phyloP scores from a whole-genome alignment of 106 monocot genomes.

The Iris macrosiphon region DNA sequence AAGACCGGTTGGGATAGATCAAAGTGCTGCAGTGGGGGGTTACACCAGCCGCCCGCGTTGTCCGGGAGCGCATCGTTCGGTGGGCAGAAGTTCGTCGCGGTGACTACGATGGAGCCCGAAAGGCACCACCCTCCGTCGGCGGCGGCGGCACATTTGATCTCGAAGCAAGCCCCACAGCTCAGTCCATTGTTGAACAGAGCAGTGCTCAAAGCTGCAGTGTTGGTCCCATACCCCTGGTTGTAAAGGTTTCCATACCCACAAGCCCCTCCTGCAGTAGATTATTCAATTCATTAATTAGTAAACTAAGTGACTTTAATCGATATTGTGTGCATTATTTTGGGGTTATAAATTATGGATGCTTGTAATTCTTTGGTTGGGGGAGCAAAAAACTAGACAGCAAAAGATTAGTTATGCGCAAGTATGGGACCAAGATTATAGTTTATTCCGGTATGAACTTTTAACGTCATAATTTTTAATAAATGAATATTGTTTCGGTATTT shows the following conservation, averaged over 20 bases:
- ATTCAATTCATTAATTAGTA: too few relatives aligned
- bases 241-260: constrained; percentile 70
- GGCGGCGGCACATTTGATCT: constrained; percentile 36
- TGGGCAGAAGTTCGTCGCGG: constrained; percentile 87
- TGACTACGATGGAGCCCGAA: constrained; percentile 56
- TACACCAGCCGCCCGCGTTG: constrained; percentile 74
- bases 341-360: too few relatives aligned
- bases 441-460: too few relatives aligned
- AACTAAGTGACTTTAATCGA: too few relatives aligned
- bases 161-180: constrained; percentile 60
- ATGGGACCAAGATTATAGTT: too few relatives aligned
- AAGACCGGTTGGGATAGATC: constrained; percentile 77
- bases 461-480: too few relatives aligned
- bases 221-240: constrained; percentile 57
- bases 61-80: constrained; percentile 53
- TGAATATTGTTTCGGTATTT: too few relatives aligned
- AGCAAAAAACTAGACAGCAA: too few relatives aligned
- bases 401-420: too few relatives aligned
- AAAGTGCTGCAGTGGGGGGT: constrained; percentile 61
- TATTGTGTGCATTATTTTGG: too few relatives aligned
- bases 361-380: too few relatives aligned
- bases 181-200: constrained; percentile 61
- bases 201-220: constrained; percentile 60
- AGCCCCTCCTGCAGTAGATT: constrained; percentile 43
- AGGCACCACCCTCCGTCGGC: constrained; percentile 43